Base-by-base conservation (phyloP, 331 rosid genomes). In the Quercus lobata region DNA sequence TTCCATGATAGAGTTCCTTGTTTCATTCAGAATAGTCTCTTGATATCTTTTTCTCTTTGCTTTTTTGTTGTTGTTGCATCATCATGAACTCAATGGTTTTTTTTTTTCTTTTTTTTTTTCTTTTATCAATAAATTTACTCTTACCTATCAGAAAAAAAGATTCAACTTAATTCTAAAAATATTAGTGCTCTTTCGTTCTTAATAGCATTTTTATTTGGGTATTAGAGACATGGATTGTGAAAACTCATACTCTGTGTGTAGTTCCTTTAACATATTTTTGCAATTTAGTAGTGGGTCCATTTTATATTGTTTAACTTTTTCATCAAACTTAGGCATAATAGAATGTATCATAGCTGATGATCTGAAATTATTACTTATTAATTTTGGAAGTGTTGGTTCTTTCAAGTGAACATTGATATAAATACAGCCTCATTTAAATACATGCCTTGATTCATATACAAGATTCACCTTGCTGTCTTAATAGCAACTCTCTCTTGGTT, bases 401-500 rank as follows among this genome's bases (percentile, higher is more conserved):
- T 65, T 70, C 73, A 66, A 74, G 11, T 78, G 46, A 57, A 49
- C 55, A 49, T 4, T 14, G 55, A 14, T 5, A 49, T 10, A 24
- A 27, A 24, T 22, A 22, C 66, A 60, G 16, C 15, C 14, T 24
- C 27, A 10, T n/a, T 24, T 24, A 60, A 27, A 22, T 27, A 29
- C 37, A 9, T 19, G 41, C 49, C 52, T 37, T 66, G 79, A n/a
- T 69, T 80, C 62, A 58, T 62, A 30, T 65, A 22, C 56, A 53
- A 57, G 44, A 16, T 71, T 73, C 68, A 69, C 32, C 70, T 56
- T 21, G 57, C 27, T 65, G 29, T 70, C 80, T 65, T 86, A 77
- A 84, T 55, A 18, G 57, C 69, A 71, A 76, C 57, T 56, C 72
- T 75, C 46, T 85, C 22, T 69, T 86, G 81, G 68, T 89, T 75